These are phyloP conservation scores for Termitomyces sp. DNA, from an alignment of 768 basidiomycete species.

Conservation along the genomic window DNA sequence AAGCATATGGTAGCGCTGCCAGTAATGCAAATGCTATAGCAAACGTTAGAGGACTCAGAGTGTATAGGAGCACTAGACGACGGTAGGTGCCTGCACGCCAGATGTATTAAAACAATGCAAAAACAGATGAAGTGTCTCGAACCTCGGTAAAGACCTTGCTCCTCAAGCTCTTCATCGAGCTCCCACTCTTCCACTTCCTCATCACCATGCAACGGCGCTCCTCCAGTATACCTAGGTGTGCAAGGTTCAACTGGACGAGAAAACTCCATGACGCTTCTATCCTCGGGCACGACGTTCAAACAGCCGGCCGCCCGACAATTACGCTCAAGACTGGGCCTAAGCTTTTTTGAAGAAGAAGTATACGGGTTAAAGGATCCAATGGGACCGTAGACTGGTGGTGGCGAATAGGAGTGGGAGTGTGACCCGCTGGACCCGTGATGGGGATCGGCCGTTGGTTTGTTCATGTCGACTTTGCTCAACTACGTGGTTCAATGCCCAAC, in stretches of 20 bases:
- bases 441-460: not conserved
- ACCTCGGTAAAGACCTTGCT: constrained; percentile 47
- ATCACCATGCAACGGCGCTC: constrained; percentile 20
- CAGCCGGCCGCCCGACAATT: not conserved
- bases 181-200: constrained; percentile 23
- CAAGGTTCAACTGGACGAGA: not conserved
- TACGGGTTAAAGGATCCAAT: not conserved
- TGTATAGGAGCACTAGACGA: constrained; percentile 48
- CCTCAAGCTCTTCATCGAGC: constrained; percentile 37
- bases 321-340: not conserved
- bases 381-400: not conserved
- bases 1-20: constrained; percentile 40
- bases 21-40: constrained; percentile 43
- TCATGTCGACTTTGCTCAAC: not conserved
- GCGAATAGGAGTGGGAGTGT: not conserved
- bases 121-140: not conserved
- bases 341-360: not conserved
- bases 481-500: too few relatives aligned
- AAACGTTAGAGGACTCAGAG: constrained; percentile 52
- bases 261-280: constrained; percentile 9
- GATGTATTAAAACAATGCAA: not conserved
- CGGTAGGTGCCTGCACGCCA: constrained; percentile 52
- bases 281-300: constrained; percentile 12
- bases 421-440: not conserved
- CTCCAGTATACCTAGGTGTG: constrained; percentile 6